These are phyloP conservation scores for Arabis hirsuta DNA, from an alignment of 345 rosid genomes.

Conservation along the genomic window DNA sequence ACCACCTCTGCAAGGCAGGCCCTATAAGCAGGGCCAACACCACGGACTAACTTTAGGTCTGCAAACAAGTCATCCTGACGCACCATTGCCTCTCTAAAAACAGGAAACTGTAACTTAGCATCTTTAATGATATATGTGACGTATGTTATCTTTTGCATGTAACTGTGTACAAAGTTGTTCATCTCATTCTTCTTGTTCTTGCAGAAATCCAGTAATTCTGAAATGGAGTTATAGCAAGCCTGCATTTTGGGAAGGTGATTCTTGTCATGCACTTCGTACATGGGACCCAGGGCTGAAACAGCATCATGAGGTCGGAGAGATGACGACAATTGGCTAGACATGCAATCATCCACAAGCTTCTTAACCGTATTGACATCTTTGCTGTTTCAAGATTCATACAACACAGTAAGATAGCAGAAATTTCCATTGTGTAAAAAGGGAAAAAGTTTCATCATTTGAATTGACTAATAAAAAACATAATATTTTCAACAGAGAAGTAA, in stretches of 20 bases:
- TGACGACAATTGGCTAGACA: slow-evolving; percentile 77
- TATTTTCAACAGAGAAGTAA: slow-evolving; percentile 1
- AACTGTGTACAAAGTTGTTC: slow-evolving; percentile 80
- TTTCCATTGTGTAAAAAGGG: background rate
- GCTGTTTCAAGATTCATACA: slow-evolving; percentile 59
- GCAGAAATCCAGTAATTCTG: slow-evolving; percentile 74
- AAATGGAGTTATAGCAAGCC: slow-evolving; percentile 61
- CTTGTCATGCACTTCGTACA: slow-evolving; percentile 97
- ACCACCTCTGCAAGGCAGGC: slow-evolving; percentile 97
- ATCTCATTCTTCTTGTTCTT: slow-evolving; percentile 83
- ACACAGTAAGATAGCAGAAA: slow-evolving; percentile 37
- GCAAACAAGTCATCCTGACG: slow-evolving; percentile 75
- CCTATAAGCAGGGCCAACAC: slow-evolving; percentile 91
- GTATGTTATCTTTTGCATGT: slow-evolving; percentile 79
- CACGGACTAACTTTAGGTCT: slow-evolving; percentile 72
- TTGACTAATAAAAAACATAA: slow-evolving; percentile 1
- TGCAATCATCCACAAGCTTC: slow-evolving; percentile 92
- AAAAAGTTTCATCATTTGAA: background rate
- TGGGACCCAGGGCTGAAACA: slow-evolving; percentile 98
- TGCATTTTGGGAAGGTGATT: slow-evolving; percentile 85
- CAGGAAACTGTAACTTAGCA: slow-evolving; percentile 90
- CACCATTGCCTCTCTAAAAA: slow-evolving; percentile 90
- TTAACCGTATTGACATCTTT: slow-evolving; percentile 93
- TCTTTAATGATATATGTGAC: slow-evolving; percentile 79
- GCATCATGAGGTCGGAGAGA: slow-evolving; percentile 98